Base-by-base conservation (phyloP, 192 early-diverging fungal species). In the Coemansia sp. region DNA sequence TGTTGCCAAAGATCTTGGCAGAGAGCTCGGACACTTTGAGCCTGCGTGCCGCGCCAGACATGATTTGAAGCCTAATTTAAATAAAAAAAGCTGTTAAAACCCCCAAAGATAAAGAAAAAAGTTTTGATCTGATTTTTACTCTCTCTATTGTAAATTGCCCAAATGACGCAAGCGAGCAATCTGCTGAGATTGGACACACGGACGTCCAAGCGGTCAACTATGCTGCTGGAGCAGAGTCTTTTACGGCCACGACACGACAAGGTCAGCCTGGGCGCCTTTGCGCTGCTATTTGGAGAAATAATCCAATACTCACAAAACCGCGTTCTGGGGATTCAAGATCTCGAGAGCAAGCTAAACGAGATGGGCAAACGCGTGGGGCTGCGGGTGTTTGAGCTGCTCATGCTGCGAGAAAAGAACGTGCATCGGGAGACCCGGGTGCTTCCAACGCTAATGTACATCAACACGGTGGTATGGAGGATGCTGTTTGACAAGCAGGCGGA, bases 401-500 rank as follows among this genome's bases (percentile, higher is more conserved):
- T 91, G 41, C 94, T 84, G 85, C 80, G 97, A 21, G 97, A 99
- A 43, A 92, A 92, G 68, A 85, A 71, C 44, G 81, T 82, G 21
- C 92, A 91, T 54, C 86, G 97, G 12, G 97, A 99, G 53, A 94
- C 84, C 6, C 81, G 90, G 5, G 84, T 99, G 21, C 81, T 99
- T 20, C 85, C 87, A 8, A 88, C 93, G 14, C 82, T 99, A 18
- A 87, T 91, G 49, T 99, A 94, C 65, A 92, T 99, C 65, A 88
- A 98, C 73, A 88, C 89, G 1, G 90, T 85, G 2, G 82, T 99
- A 14, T 99, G 97, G 97, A 93, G 94, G 55, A 68, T 82, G 1
- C 71, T 99, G 66, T 99, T 99, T 82, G 95, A 94, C 40, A 97
- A 95, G 69, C 84, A 85, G 56, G 95, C 95, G 5, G 94, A 99